Evolutionary conservation across 805 yeast species (phyloP).

Genomic region (Citeromyces matritensis): DNA sequence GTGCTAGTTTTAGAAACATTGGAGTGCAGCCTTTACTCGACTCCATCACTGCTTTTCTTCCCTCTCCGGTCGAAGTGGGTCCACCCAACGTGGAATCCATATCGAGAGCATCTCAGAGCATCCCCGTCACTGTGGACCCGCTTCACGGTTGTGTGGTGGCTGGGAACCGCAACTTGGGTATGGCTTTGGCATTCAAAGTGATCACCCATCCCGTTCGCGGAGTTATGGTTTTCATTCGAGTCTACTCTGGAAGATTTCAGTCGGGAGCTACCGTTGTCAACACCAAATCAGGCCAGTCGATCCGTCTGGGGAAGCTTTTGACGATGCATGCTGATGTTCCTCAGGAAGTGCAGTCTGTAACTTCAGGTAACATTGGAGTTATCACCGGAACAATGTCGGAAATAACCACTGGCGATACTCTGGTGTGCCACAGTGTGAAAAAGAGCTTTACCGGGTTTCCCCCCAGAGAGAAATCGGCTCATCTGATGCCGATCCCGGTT

Average conservation of each 20-base stretch:
- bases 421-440: constrained; percentile 44
- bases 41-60: constrained; percentile 63
- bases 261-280: constrained; percentile 51
- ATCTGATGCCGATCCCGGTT: constrained; percentile 59
- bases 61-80: constrained; percentile 58
- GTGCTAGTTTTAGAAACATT: constrained; percentile 81
- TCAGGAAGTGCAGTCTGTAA: constrained; percentile 46
- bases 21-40: constrained; percentile 94
- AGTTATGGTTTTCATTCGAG: constrained; percentile 71
- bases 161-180: constrained; percentile 42
- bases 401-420: constrained; percentile 82
- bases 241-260: constrained; percentile 67
- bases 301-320: constrained; percentile 53
- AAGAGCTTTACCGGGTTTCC: constrained; percentile 18
- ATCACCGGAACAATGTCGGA: constrained; percentile 56
- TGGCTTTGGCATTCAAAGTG: constrained; percentile 87
- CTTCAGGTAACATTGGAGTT: constrained; percentile 85
- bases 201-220: constrained; percentile 77
- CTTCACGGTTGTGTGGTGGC: constrained; percentile 34
- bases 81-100: constrained; percentile 33
- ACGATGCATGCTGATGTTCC: constrained; percentile 85
- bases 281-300: constrained; percentile 51
- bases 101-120: background rate
- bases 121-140: constrained; percentile 22
- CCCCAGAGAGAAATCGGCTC: constrained; percentile 25